Evolutionary conservation across 352 stramenopile species (phyloP), one percentile per base, ranked within the genome.

Genomic region (Phytopythium mirpurense): DNA sequence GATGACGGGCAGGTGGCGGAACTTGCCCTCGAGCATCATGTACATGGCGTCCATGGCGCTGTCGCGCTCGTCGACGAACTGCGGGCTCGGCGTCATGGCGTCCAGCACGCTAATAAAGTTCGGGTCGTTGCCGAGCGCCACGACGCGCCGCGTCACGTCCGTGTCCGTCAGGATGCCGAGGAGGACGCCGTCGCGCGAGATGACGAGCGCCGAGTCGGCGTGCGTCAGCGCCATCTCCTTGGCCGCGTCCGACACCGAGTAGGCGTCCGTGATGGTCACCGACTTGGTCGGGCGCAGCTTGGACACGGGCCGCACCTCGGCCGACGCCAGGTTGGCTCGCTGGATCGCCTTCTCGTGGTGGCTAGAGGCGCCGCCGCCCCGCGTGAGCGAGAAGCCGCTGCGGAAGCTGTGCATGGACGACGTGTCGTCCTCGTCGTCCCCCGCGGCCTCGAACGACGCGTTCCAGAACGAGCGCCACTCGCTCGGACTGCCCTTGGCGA

Each of bases 1-100:
- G 1, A 98, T 88, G 1, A 99, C 97, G 15, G 97, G 97, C 41
- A 99, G 69, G 62, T 99, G 96, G 34, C 94, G 92, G 67, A 99
- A 99, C 35, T 88, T 88, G 6, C 86, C 86, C 53, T 96, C 86
- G 2, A 96, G 63, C 86, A 96, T 96, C 60, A 87, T 86, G 51
- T 93, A 96, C 84, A 96, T 95, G 3, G 86, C 86, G 52, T 95
- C 84, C 86, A 96, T 95, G 16, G 86, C 86, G 44, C 83, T 94
- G 59, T 96, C 86, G 19, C 80, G 78, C 52, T 93, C 81, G 46
- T 93, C 79, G 14, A 96, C 86, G 69, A 96, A 96, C 59, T 93
- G 91, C 5, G 86, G 86, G 44, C 91, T 85, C 1, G 81, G 80
- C 19, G 86, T 96, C 86, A 96, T 96, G 1, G 70, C 81, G 50